These are phyloP conservation scores for Suhomyces prunicola DNA, from an alignment of 805 yeast species.

Conservation along the genomic window DNA sequence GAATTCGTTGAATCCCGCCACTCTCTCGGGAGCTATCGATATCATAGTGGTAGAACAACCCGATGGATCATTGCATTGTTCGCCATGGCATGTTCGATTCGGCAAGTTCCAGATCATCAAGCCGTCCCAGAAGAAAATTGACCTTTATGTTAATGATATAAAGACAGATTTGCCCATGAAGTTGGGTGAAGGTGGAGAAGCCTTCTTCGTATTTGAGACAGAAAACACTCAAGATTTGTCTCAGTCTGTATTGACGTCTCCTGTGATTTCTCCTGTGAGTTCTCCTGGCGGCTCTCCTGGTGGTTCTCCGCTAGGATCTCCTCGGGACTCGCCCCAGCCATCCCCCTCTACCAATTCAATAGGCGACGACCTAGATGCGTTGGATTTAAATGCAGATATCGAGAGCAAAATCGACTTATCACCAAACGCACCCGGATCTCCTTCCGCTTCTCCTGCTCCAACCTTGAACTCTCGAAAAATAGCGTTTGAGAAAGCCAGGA, in stretches of 20 bases:
- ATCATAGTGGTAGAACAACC: constrained; percentile 91
- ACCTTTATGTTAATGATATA: constrained; percentile 78
- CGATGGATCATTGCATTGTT: constrained; percentile 75
- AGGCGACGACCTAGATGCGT: constrained; percentile 28
- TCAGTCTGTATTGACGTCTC: constrained; percentile 76
- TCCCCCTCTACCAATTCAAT: background rate
- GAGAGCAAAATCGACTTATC: constrained; percentile 27
- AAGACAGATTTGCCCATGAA: constrained; percentile 90
- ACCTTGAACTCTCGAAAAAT: constrained; percentile 14
- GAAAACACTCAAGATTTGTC: constrained; percentile 59
- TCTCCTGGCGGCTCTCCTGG: constrained; percentile 53
- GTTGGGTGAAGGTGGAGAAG: constrained; percentile 96
- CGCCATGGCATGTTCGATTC: constrained; percentile 95
- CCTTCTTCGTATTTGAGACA: constrained; percentile 93
- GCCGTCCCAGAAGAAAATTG: constrained; percentile 94
- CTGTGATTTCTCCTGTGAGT: constrained; percentile 65
- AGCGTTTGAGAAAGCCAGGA: constrained; percentile 58
- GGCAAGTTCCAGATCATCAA: constrained; percentile 90
- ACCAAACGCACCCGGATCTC: constrained; percentile 9
- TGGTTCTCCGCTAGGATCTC: constrained; percentile 7
- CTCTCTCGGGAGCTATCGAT: constrained; percentile 95
- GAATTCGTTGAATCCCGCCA: constrained; percentile 96
- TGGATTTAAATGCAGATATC: constrained; percentile 32
- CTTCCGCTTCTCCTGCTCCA: constrained; percentile 10
- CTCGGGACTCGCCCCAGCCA: constrained; percentile 1